These are phyloP conservation scores for Ailanthus altissimus DNA, from an alignment of 345 rosid genomes.

Conservation along the genomic window DNA sequence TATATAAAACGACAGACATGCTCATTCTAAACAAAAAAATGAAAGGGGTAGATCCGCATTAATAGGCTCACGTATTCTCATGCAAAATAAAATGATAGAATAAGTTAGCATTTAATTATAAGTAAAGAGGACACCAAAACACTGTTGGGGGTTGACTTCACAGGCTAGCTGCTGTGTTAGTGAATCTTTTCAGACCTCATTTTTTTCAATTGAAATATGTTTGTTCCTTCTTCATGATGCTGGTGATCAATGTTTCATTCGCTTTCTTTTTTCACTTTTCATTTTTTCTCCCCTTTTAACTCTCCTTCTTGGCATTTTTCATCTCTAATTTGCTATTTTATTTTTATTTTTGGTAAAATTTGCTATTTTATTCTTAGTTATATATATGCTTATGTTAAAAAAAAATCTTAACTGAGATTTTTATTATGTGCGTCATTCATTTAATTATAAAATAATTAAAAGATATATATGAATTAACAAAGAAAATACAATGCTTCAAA, in stretches of 20 bases:
- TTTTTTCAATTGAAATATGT: neutral
- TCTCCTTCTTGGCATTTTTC: too few relatives aligned
- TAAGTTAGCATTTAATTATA: neutral
- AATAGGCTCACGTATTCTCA: constrained; percentile 46
- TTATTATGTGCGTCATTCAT: too few relatives aligned
- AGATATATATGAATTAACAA: too few relatives aligned
- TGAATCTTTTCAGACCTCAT: constrained; percentile 29
- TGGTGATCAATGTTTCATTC: neutral
- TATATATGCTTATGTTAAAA: too few relatives aligned
- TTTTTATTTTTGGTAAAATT: too few relatives aligned
- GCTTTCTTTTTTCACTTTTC: neutral
- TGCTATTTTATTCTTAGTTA: too few relatives aligned
- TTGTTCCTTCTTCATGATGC: neutral
- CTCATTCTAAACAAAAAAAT: constrained; percentile 44
- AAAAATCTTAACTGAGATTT: too few relatives aligned
- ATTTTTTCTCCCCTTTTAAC: too few relatives aligned
- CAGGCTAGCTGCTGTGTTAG: constrained; percentile 24
- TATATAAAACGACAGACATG: constrained; percentile 55
- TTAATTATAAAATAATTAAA: too few relatives aligned
- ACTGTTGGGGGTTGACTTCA: constrained; percentile 44
- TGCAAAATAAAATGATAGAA: constrained; percentile 29
- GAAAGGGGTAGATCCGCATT: constrained; percentile 41
- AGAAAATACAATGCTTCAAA: too few relatives aligned
- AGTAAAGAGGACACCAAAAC: constrained; percentile 22
- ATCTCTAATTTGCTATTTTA: too few relatives aligned